A percentile compares a stretch with the other conserved stretches of the same genome.
phyloP scores from a whole-genome alignment of 78 protist species.

The Dictyostelium citrinum region DNA sequence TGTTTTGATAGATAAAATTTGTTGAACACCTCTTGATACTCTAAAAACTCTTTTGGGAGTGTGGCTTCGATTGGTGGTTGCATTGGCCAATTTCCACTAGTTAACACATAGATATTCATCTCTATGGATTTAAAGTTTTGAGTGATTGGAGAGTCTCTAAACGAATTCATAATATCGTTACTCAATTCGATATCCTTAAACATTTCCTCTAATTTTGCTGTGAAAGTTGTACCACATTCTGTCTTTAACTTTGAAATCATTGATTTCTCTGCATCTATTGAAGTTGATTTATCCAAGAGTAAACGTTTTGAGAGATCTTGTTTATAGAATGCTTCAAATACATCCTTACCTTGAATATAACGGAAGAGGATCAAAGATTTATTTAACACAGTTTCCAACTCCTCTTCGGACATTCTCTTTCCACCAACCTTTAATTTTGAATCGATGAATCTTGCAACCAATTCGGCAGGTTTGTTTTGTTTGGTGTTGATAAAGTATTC shows the following conservation, averaged over 20 bases:
- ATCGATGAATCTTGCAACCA: conserved; percentile 87
- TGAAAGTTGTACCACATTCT: conserved; percentile 94
- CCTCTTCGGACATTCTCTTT: conserved; percentile 58
- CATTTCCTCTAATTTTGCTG: conserved; percentile 96
- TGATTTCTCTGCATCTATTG: conserved; percentile 90
- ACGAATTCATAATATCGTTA: conserved; percentile 72
- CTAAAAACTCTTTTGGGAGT: conserved; percentile 77
- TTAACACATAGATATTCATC: conserved; percentile 90
- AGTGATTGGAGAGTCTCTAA: conserved; percentile 2
- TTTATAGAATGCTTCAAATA: conserved; percentile 98
- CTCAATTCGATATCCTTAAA: conserved; percentile 93
- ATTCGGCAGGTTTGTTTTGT: conserved; percentile 88
- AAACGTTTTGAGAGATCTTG: conserved; percentile 94
- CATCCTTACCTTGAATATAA: conserved; percentile 92
- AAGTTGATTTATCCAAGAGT: conserved; percentile 85
- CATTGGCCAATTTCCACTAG: conserved; percentile 93
- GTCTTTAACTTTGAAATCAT: conserved; percentile 92
- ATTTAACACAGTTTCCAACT: conserved; percentile 65
- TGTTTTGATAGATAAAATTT: conserved; percentile 87
- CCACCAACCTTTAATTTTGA: conserved; percentile 71
- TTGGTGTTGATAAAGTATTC: conserved; percentile 86
- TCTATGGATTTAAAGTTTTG: conserved; percentile 11
- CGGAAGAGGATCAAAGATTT: conserved; percentile 88
- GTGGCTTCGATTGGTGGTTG: conserved; percentile 46
- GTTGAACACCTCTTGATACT: conserved; percentile 80